Evolutionary conservation across 2,329 filamentous ascomycete genomes (phyloP).

Genomic region (Sphaerulina vaccinii): DNA sequence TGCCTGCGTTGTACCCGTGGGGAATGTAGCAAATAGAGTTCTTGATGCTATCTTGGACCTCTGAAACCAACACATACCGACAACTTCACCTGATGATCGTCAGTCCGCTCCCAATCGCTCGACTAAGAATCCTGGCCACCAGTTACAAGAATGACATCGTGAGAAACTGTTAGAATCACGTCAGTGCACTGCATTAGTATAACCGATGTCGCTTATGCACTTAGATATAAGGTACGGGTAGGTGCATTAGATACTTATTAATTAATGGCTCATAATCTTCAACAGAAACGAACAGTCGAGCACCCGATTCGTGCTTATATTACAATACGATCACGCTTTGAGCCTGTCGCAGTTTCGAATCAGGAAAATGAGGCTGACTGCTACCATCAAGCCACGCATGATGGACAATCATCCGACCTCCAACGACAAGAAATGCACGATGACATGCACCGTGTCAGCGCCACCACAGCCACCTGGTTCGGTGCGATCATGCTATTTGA

Average conservation of each 20-base stretch:
- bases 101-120: neutral
- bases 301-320: neutral
- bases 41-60: neutral
- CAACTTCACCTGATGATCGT: neutral
- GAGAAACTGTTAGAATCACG: neutral
- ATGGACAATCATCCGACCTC: neutral
- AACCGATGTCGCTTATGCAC: neutral
- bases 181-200: neutral
- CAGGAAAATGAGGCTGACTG: slow-evolving; percentile 5
- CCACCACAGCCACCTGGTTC: slow-evolving; percentile 8
- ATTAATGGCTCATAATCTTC: neutral
- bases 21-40: neutral
- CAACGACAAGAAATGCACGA: neutral
- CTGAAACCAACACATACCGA: slow-evolving; percentile 8
- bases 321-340: neutral
- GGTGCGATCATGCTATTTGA: neutral
- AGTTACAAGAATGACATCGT: slow-evolving; percentile 1
- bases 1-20: neutral
- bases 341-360: neutral
- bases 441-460: neutral
- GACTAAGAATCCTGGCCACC: neutral
- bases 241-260: neutral
- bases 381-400: slow-evolving; percentile 3
- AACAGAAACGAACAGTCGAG: no score
- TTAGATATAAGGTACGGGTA: neutral